phyloP scores from a whole-genome alignment of 495 filamentous ascomycete species.

The Cenococcum geophilum region DNA sequence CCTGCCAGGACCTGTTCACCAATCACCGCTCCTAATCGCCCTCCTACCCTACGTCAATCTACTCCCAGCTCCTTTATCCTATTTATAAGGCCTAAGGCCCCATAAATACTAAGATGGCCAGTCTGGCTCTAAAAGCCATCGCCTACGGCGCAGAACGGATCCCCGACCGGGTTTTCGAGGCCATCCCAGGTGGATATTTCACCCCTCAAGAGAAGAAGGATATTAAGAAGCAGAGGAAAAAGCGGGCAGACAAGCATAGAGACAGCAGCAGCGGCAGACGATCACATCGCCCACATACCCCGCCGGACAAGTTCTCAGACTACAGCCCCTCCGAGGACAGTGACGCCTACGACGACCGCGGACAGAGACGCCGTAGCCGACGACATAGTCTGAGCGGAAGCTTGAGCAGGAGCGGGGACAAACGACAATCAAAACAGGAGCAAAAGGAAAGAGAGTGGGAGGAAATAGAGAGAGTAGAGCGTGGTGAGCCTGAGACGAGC shows the following conservation, averaged over 20 bases:
- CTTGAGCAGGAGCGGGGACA: conserved; percentile 9
- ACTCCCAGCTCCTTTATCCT: conserved; percentile 7
- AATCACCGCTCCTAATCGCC: conserved; percentile 17
- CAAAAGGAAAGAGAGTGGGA: conserved; percentile 11
- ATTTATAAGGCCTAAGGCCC: conserved; percentile 22
- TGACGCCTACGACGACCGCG: conserved; percentile 21
- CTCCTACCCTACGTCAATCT: conserved; percentile 17
- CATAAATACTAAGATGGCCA: conserved; percentile 15
- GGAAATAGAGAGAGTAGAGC: conserved; percentile 15
- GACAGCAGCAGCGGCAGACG: conserved; percentile 13
- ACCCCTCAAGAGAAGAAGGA: conserved; percentile 28
- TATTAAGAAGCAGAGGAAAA: conserved; percentile 12
- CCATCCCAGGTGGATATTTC: conserved; percentile 38
- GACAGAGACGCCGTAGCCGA: conserved; percentile 17
- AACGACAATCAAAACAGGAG: conserved; percentile 6
- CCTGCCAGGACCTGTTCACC: conserved; percentile 4
- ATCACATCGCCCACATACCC: conserved; percentile 19
- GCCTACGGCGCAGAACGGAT: conserved; percentile 36
- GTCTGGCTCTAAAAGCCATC: conserved; percentile 27
- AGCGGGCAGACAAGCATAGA: conserved; percentile 16
- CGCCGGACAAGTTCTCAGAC: conserved; percentile 24
- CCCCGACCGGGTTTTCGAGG: conserved; percentile 36
- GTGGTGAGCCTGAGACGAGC: conserved; percentile 11
- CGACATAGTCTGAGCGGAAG: conserved; percentile 5
- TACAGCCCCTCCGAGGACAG: conserved; percentile 26